Conservation (phyloP, 495 filamentous ascomycete genomes). For the Penicillium simplicissimum region DNA sequence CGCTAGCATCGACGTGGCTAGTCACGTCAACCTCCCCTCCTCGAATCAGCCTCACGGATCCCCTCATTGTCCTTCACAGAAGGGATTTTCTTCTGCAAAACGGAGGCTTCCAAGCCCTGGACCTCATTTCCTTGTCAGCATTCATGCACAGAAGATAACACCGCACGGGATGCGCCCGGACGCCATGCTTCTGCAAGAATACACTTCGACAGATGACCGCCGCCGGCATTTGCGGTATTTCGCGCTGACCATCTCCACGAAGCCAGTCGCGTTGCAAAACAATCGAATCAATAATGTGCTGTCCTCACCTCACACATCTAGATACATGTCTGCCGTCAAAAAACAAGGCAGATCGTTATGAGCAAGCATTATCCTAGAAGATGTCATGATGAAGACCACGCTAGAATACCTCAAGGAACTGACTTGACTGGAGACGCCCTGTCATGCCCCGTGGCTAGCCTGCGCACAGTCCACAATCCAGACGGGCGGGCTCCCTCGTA, state of each 20-base stretch:
- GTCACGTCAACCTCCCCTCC: neutral
- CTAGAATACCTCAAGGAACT: too few relatives aligned
- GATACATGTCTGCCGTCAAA: neutral
- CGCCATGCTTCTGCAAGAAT: slow-evolving; percentile 4
- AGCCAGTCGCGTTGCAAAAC: neutral
- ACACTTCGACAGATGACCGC: neutral
- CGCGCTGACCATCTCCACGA: neutral
- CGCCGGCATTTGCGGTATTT: neutral
- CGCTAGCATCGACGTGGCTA: neutral
- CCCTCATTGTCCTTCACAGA: neutral
- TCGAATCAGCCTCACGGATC: slow-evolving; percentile 7
- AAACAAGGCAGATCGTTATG: too few relatives aligned
- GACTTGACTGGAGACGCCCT: neutral
- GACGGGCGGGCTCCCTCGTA: neutral
- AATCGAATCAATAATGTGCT: neutral
- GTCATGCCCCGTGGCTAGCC: neutral
- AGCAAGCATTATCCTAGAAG: neutral
- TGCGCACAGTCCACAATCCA: slow-evolving; percentile 3
- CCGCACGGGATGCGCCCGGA: neutral
- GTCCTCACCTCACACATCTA: neutral
- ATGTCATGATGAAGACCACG: neutral
- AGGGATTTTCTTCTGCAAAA: neutral
- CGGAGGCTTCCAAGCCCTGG: neutral
- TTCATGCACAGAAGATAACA: slow-evolving; percentile 1
- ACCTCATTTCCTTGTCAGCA: neutral